Evolutionary conservation across 192 early-diverging fungal species (phyloP), one percentile per base, ranked within the genome.

Genomic region (Oehlia diaphana): DNA sequence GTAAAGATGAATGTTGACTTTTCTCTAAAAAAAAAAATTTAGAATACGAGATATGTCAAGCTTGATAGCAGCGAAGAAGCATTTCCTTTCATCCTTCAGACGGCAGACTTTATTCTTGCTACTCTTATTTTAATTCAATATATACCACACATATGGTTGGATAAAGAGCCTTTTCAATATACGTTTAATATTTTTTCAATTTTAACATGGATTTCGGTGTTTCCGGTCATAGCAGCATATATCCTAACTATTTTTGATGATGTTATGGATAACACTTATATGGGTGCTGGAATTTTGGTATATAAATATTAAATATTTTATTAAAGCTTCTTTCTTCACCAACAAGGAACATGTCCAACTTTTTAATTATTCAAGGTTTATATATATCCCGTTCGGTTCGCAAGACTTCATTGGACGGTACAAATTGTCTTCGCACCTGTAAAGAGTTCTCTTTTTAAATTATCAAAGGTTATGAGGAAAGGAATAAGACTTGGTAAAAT

Each of bases 311-410:
- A 6, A 12, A 4, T 6, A 10, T 8, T 21, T 37, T 8, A 21
- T 53, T 50, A 16, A 12, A 21, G 3, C n/a, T 9, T 26, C 4
- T 86, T 26, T 80, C 39, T 63, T 78, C 84, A 77, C 14, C 82
- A 37, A 26, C 33, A 66, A 72, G 63, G 10, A 10, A 31, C 12
- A 47, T 47, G 31, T 3, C 64, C 64, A 9, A 28, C 5, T 19
- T 26, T 31, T 58, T 80, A 23, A 9, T 49, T 26, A 16, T 4
- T 66, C 78, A 16, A 81, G 83, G 83, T 88, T 70, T 87, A 84
- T 42, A 39, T 89, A 53, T 90, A 93, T 67, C 92, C 92, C 26
- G 81, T 93, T 39, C 84, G 93, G 13, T 93, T 94, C 78, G 87
- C 89, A 86, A 86, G 92, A 1, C 80, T 92, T 82, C 90, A 93